Percentiles rank a stretch among this genome's conserved stretches.
phyloP scores from a whole-genome alignment of 2,329 filamentous ascomycete genomes.

The Bretziella fagacearum region DNA sequence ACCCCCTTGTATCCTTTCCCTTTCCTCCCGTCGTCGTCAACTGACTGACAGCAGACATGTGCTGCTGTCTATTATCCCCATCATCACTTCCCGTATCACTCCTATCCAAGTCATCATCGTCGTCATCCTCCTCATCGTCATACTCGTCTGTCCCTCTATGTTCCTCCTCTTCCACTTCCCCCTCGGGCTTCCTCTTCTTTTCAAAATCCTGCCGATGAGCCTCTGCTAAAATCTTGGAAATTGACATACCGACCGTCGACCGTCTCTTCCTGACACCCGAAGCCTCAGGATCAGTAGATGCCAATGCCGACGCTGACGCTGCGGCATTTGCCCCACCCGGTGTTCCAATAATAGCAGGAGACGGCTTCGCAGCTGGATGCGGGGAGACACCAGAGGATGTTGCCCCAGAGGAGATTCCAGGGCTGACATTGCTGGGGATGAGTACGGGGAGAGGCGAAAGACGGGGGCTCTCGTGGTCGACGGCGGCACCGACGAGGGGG shows the following conservation, averaged over 20 bases:
- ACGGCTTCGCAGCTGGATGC: neutral
- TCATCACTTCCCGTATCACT: constrained; percentile 1
- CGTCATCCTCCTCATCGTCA: constrained; percentile 19
- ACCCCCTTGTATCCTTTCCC: neutral
- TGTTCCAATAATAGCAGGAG: neutral
- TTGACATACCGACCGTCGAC: constrained; percentile 23
- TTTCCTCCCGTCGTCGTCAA: neutral
- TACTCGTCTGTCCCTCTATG: constrained; percentile 10
- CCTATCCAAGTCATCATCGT: constrained; percentile 19
- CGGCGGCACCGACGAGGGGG: neutral
- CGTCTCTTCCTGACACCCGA: constrained; percentile 1
- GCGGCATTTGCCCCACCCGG: constrained; percentile 4
- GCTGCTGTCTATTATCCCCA: neutral
- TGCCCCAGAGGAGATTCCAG: neutral
- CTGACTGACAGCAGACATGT: neutral
- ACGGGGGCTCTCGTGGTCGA: neutral
- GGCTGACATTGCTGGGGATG: neutral
- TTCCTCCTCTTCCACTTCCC: neutral
- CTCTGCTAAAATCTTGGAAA: constrained; percentile 53
- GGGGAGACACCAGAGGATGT: neutral
- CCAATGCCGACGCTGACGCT: constrained; percentile 1
- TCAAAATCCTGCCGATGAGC: constrained; percentile 89
- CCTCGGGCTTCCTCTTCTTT: constrained; percentile 40
- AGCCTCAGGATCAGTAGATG: constrained; percentile 18
- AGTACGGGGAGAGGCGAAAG: neutral